These are phyloP conservation scores for Aquilaria yunnanensis DNA, from an alignment of 345 rosid genomes.

Conservation along the genomic window DNA sequence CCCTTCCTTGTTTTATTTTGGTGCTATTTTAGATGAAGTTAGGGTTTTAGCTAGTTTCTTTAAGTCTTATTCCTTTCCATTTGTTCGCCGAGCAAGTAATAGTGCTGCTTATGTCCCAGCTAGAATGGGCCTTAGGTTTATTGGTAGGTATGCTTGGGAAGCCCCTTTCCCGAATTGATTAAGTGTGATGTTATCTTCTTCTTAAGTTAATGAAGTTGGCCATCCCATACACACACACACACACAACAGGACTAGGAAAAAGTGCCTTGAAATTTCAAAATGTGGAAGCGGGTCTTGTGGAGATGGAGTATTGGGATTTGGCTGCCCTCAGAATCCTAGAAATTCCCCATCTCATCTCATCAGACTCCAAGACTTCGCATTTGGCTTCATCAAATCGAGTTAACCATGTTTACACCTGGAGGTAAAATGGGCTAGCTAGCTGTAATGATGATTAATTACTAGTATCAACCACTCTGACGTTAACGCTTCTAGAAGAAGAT, in stretches of 20 bases:
- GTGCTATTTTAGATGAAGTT: too few species aligned
- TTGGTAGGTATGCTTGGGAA: too few species aligned
- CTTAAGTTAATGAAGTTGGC: too few species aligned
- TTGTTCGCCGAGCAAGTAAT: too few species aligned
- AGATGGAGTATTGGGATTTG: conserved; percentile 15
- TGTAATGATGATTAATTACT: background rate
- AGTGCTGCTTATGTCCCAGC: too few species aligned
- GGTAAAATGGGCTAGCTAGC: background rate
- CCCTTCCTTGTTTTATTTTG: too few species aligned
- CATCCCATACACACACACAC: too few species aligned
- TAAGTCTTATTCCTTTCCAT: too few species aligned
- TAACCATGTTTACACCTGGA: background rate
- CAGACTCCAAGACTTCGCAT: conserved; percentile 1
- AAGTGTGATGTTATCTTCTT: too few species aligned
- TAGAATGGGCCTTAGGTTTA: too few species aligned
- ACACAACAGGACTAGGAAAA: background rate
- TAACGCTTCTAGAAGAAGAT: background rate
- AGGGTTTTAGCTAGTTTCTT: too few species aligned
- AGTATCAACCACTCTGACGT: background rate
- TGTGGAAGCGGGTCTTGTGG: conserved; percentile 22
- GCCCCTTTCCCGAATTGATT: too few species aligned
- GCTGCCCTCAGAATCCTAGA: conserved; percentile 11
- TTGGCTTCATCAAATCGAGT: background rate
- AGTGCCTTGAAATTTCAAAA: conserved; percentile 17
- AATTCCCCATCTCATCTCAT: conserved; percentile 8